Percentiles rank a stretch among this genome's conserved stretches.
Evolutionary conservation across 176 grass and related monocot species (phyloP).

Genomic region (Melocanna baccifera): DNA sequence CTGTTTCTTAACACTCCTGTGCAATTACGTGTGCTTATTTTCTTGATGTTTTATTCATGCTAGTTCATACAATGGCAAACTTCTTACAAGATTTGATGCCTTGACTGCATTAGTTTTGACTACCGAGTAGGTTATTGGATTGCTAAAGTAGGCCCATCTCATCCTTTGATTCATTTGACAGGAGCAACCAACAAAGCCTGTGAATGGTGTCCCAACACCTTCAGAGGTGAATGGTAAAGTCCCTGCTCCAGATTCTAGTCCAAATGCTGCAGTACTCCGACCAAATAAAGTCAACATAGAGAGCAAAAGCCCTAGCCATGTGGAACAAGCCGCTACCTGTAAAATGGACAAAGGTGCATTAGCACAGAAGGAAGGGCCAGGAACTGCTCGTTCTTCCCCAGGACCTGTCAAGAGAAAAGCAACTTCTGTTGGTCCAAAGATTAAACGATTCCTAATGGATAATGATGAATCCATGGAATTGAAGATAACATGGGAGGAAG

Average conservation of each 20-base stretch:
- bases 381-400: slow-evolving; percentile 41
- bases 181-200: slow-evolving; percentile 76
- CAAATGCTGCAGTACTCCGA: slow-evolving; percentile 38
- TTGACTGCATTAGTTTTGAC: not conserved
- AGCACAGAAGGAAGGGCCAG: slow-evolving; percentile 59
- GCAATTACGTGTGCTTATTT: not conserved
- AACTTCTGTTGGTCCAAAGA: slow-evolving; percentile 64
- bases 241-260: slow-evolving; percentile 38
- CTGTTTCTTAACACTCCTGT: not conserved
- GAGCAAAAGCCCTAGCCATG: slow-evolving; percentile 40
- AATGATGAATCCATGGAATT: slow-evolving; percentile 97
- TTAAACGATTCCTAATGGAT: slow-evolving; percentile 85
- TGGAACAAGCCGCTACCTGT: slow-evolving; percentile 40
- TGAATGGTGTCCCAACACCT: slow-evolving; percentile 45
- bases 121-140: not conserved
- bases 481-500: slow-evolving; percentile 98
- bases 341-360: slow-evolving; percentile 50
- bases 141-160: not conserved
- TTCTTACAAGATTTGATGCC: not conserved
- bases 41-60: not conserved
- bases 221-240: slow-evolving; percentile 52
- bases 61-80: not conserved
- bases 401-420: slow-evolving; percentile 72
- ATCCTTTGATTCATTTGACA: slow-evolving; percentile 33
- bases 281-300: slow-evolving; percentile 52